phyloP scores from a whole-genome alignment of 2,329 filamentous ascomycete species.

The Cytospora schulzeri region DNA sequence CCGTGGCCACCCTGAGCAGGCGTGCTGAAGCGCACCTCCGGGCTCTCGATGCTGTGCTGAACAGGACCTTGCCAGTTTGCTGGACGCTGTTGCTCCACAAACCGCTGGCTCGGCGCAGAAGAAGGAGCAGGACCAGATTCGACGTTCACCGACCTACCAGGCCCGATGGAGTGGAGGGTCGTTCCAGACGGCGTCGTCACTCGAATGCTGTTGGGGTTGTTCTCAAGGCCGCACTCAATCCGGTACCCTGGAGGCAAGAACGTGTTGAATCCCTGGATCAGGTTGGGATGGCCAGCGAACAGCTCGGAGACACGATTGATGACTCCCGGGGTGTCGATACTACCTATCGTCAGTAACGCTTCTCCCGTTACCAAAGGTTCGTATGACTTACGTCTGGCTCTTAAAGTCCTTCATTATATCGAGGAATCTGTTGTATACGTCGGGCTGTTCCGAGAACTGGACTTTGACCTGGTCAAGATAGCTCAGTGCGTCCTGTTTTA shows the following conservation, averaged over 20 bases:
- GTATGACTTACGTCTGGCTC: slow-evolving; percentile 76
- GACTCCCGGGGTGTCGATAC: slow-evolving; percentile 95
- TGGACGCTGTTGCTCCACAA: slow-evolving; percentile 49
- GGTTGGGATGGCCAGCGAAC: slow-evolving; percentile 91
- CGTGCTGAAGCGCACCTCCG: slow-evolving; percentile 63
- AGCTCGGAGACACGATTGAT: slow-evolving; percentile 95
- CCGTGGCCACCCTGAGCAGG: slow-evolving; percentile 54
- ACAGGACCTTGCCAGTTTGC: slow-evolving; percentile 57
- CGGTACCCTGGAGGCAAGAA: slow-evolving; percentile 94
- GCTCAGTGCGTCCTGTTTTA: slow-evolving; percentile 70
- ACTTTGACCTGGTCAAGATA: slow-evolving; percentile 99
- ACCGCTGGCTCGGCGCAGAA: slow-evolving; percentile 43
- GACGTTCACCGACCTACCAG: slow-evolving; percentile 50
- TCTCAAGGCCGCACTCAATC: slow-evolving; percentile 92
- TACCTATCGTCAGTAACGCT: slow-evolving; percentile 37
- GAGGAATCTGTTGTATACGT: slow-evolving; percentile 94
- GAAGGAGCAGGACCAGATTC: slow-evolving; percentile 44
- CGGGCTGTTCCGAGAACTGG: slow-evolving; percentile 93
- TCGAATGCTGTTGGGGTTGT: slow-evolving; percentile 92
- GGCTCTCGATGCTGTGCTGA: slow-evolving; percentile 64
- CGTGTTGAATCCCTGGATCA: slow-evolving; percentile 98
- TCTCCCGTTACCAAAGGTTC: neutral
- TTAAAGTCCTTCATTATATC: slow-evolving; percentile 99
- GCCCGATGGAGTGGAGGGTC: slow-evolving; percentile 81
- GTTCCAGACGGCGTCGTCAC: slow-evolving; percentile 99